phyloP scores from a whole-genome alignment of 306 rosid species.

The Citrullus amarus region DNA sequence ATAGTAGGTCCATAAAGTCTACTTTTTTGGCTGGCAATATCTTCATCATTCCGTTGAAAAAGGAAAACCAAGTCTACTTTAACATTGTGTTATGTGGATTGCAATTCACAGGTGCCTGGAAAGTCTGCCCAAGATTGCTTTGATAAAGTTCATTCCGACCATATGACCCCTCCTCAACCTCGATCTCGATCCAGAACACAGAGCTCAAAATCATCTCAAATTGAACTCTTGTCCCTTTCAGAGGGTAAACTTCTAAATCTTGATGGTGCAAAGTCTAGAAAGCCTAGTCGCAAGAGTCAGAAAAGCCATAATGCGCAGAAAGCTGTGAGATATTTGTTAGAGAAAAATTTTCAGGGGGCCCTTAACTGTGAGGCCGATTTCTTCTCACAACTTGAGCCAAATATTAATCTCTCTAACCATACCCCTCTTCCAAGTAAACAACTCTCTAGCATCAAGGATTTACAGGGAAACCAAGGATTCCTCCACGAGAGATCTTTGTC shows the following conservation, averaged over 20 bases:
- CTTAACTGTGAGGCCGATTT: slow-evolving; percentile 49
- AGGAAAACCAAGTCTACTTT: background rate
- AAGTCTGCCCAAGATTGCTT: slow-evolving; percentile 91
- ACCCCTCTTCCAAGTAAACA: background rate
- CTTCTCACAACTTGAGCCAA: slow-evolving; percentile 66
- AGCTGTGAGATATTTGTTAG: slow-evolving; percentile 35
- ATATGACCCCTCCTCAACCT: slow-evolving; percentile 49
- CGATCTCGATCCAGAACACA: slow-evolving; percentile 51
- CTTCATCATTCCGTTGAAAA: background rate
- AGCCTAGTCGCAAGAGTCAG: slow-evolving; percentile 22
- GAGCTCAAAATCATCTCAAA: slow-evolving; percentile 31
- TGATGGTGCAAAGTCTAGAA: slow-evolving; percentile 17
- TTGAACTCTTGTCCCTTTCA: slow-evolving; percentile 36
- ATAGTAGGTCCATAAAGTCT: background rate
- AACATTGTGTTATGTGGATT: slow-evolving; percentile 11
- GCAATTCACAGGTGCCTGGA: slow-evolving; percentile 60
- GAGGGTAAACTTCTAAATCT: slow-evolving; percentile 58
- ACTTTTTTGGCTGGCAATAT: background rate
- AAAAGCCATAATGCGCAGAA: slow-evolving; percentile 36
- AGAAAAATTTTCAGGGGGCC: slow-evolving; percentile 23
- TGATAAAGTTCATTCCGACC: slow-evolving; percentile 50
- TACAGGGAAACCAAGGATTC: slow-evolving; percentile 25
- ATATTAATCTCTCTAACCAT: background rate
- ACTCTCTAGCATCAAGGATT: slow-evolving; percentile 45
- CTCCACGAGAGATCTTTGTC: slow-evolving; percentile 35